Evolutionary conservation across 768 basidiomycete species (phyloP).

Genomic region (Hericium coralloides): DNA sequence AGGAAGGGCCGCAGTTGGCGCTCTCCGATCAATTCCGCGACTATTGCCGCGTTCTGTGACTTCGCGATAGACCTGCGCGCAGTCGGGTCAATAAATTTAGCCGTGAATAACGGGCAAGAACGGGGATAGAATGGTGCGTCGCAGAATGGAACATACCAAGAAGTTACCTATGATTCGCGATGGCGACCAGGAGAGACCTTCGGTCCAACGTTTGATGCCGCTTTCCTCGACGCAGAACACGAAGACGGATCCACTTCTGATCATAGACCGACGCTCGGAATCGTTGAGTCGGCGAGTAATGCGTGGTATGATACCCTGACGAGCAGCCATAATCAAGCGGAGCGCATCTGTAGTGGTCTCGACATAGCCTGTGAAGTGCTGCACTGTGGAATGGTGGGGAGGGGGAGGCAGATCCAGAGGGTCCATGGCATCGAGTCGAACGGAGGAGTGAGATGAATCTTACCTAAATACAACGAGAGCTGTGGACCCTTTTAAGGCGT

Average conservation of each 20-base stretch:
- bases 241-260: slow-evolving; percentile 61
- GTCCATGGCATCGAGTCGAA: background rate
- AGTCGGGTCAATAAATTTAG: no score
- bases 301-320: slow-evolving; percentile 69
- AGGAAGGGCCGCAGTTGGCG: slow-evolving; percentile 10
- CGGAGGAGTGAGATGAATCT: slow-evolving; percentile 7
- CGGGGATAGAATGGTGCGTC: background rate
- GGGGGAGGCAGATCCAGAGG: slow-evolving; percentile 2
- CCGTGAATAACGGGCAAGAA: background rate
- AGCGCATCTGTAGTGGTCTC: slow-evolving; percentile 78
- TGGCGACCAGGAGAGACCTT: slow-evolving; percentile 71
- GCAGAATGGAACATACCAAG: slow-evolving; percentile 38
- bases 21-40: slow-evolving; percentile 6
- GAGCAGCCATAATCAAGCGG: slow-evolving; percentile 74
- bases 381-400: slow-evolving; percentile 21
- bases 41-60: slow-evolving; percentile 50
- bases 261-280: slow-evolving; percentile 52
- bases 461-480: slow-evolving; percentile 5
- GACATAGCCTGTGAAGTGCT: slow-evolving; percentile 71
- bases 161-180: slow-evolving; percentile 82
- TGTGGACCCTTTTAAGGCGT: slow-evolving; percentile 12
- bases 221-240: slow-evolving; percentile 86
- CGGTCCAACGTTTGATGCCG: slow-evolving; percentile 85
- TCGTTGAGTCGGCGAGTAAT: slow-evolving; percentile 82
- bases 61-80: slow-evolving; percentile 67